Evolutionary conservation across 2,329 filamentous ascomycete genomes (phyloP).

Genomic region (Claviceps sp.): DNA sequence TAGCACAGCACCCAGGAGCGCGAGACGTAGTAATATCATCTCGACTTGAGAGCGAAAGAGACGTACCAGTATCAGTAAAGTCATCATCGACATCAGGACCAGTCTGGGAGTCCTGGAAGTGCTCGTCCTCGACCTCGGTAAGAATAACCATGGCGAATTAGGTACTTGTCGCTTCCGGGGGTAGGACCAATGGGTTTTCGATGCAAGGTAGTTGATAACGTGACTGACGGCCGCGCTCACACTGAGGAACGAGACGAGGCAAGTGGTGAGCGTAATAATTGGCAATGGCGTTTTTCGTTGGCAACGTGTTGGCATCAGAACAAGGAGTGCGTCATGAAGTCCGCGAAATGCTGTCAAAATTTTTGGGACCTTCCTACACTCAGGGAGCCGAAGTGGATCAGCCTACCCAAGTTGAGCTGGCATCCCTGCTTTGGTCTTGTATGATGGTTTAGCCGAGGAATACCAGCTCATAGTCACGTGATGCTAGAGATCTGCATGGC

Average conservation of each 20-base stretch:
- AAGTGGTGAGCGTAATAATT: not conserved
- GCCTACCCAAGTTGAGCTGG: not conserved
- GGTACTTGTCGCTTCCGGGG: not conserved
- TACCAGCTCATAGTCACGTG: slow-evolving; percentile 1
- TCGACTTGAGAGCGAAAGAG: not conserved
- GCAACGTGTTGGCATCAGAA: not conserved
- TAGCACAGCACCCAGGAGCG: not conserved
- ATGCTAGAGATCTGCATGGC: no score
- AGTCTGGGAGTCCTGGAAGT: slow-evolving; percentile 63
- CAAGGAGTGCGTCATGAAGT: slow-evolving; percentile 1
- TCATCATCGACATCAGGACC: slow-evolving; percentile 73
- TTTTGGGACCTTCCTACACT: not conserved
- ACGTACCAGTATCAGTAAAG: slow-evolving; percentile 82
- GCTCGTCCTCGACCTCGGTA: slow-evolving; percentile 92
- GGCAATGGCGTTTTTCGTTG: not conserved
- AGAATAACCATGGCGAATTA: slow-evolving; percentile 74
- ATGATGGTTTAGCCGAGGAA: slow-evolving; percentile 1
- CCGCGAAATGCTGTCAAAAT: slow-evolving; percentile 1
- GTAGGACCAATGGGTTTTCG: not conserved
- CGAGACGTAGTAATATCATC: not conserved
- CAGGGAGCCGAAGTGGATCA: not conserved
- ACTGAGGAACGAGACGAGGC: not conserved
- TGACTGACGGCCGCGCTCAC: not conserved
- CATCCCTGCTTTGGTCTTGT: not conserved
- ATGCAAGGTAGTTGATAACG: not conserved